phyloP scores from a whole-genome alignment of 768 basidiomycete genomes.

The Coprinopsis marcescibilis region DNA sequence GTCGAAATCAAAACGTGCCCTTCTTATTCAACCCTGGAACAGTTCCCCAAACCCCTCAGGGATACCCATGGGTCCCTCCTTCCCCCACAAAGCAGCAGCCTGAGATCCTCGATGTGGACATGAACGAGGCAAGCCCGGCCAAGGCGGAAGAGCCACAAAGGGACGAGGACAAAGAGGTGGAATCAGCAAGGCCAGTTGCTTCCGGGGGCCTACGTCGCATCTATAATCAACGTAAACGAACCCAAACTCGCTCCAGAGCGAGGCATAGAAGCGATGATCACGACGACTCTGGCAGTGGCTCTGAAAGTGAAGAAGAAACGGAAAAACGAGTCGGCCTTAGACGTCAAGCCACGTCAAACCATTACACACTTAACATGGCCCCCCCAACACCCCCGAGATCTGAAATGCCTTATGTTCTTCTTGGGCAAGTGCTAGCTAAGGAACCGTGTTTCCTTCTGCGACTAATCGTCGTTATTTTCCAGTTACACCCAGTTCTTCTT shows the following conservation, averaged over 20 bases:
- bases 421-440: slow-evolving; percentile 56
- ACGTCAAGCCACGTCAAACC: slow-evolving; percentile 60
- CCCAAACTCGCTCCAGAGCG: slow-evolving; percentile 24
- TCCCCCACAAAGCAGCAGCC: slow-evolving; percentile 48
- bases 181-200: slow-evolving; percentile 37
- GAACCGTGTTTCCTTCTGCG: slow-evolving; percentile 1
- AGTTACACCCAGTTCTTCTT: slow-evolving; percentile 95
- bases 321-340: slow-evolving; percentile 30
- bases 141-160: slow-evolving; percentile 24
- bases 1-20: slow-evolving; percentile 60
- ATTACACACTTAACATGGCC: slow-evolving; percentile 81
- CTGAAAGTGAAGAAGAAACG: slow-evolving; percentile 44
- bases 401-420: slow-evolving; percentile 74
- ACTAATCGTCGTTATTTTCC: slow-evolving; percentile 13
- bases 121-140: slow-evolving; percentile 66
- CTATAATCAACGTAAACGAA: slow-evolving; percentile 53
- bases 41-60: slow-evolving; percentile 38
- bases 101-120: slow-evolving; percentile 67
- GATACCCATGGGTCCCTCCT: slow-evolving; percentile 64
- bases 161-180: slow-evolving; percentile 27
- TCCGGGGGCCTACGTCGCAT: slow-evolving; percentile 62
- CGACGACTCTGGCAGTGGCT: slow-evolving; percentile 35
- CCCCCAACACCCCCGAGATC: slow-evolving; percentile 49
- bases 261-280: slow-evolving; percentile 26
- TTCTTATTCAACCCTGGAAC: slow-evolving; percentile 56